These are phyloP conservation scores for Sinapis alba DNA, from an alignment of 441 rosid species.

Conservation along the genomic window DNA sequence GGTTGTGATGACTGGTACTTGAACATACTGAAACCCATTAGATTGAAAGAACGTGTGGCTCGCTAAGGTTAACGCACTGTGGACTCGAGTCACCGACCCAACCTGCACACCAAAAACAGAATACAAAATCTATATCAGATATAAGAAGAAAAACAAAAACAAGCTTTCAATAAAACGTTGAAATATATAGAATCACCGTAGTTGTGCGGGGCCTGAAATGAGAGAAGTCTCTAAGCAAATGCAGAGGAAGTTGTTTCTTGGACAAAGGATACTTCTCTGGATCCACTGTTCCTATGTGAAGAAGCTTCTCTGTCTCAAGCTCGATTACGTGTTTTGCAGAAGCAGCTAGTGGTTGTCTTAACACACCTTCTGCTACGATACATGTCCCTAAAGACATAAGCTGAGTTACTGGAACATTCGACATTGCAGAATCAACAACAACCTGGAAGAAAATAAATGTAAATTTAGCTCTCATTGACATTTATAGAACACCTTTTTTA, in stretches of 20 bases:
- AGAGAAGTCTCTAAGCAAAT: constrained; percentile 59
- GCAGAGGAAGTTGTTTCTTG: constrained; percentile 70
- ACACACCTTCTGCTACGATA: constrained; percentile 68
- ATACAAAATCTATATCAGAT: constrained; percentile 12
- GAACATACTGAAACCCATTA: constrained; percentile 67
- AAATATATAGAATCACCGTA: constrained; percentile 39
- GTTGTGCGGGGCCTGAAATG: constrained; percentile 88
- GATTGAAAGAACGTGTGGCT: constrained; percentile 72
- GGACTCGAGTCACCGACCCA: constrained; percentile 72
- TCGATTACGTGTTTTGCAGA: constrained; percentile 48
- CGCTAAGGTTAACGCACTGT: constrained; percentile 65
- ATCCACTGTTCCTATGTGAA: constrained; percentile 75
- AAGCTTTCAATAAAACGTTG: background rate
- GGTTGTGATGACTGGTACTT: constrained; percentile 79
- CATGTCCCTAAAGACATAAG: no score
- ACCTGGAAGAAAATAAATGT: constrained; percentile 44
- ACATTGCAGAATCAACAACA: constrained; percentile 58
- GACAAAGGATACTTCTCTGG: constrained; percentile 61
- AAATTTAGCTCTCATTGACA: background rate
- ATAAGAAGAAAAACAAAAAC: background rate
- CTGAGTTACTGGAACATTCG: constrained; percentile 47
- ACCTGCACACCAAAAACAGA: constrained; percentile 50
- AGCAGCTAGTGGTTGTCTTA: constrained; percentile 38
- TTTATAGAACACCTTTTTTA: constrained; percentile 4
- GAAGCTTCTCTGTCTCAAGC: constrained; percentile 65